phyloP scores from a whole-genome alignment of 306 rosid genomes.

The Quercus wislizeni region DNA sequence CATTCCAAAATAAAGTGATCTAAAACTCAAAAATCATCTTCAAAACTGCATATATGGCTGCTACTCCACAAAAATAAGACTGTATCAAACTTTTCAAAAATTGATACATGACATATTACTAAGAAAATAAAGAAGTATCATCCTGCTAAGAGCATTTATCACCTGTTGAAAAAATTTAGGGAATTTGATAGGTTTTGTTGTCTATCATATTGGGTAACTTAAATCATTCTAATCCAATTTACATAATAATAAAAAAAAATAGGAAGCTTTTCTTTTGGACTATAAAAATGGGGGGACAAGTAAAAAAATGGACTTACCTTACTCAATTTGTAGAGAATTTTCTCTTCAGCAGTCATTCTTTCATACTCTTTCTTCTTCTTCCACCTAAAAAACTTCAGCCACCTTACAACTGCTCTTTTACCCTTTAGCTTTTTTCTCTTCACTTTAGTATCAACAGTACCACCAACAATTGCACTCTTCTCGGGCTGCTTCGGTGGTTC shows the following conservation, averaged over 20 bases:
- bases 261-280: neutral
- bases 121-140: too few species aligned
- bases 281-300: neutral
- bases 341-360: slow-evolving; percentile 90
- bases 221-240: neutral
- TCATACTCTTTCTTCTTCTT: slow-evolving; percentile 78
- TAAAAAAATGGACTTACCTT: slow-evolving; percentile 43
- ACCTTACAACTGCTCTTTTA: slow-evolving; percentile 82
- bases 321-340: slow-evolving; percentile 54
- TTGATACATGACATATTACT: too few species aligned
- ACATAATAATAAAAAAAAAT: neutral
- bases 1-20: too few species aligned
- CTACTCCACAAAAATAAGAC: neutral
- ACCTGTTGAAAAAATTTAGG: neutral
- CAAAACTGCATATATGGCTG: neutral
- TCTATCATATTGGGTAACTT: neutral
- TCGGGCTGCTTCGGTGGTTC: slow-evolving; percentile 33
- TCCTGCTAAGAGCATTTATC: too few species aligned
- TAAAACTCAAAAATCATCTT: too few species aligned
- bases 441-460: slow-evolving; percentile 31
- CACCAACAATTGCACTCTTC: slow-evolving; percentile 19
- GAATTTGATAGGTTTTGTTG: neutral
- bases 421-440: slow-evolving; percentile 73
- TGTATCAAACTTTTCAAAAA: too few species aligned
- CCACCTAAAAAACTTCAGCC: slow-evolving; percentile 83